Base-by-base conservation (phyloP, 2,329 filamentous ascomycete genomes). In the Aureobasidium vineae region DNA sequence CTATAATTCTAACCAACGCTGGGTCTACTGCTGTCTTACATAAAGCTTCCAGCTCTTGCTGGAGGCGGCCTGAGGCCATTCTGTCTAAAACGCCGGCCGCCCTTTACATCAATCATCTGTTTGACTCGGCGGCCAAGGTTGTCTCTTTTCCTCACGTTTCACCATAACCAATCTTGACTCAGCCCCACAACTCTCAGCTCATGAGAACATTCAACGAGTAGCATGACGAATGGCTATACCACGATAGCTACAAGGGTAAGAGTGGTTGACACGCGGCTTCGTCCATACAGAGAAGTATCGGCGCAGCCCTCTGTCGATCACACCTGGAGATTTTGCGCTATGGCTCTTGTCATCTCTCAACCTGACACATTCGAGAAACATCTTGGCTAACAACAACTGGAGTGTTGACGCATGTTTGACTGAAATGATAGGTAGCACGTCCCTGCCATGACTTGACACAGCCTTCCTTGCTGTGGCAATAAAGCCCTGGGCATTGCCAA, bases 281-380 rank as follows among this genome's bases (percentile, higher is more conserved):
- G 15, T 36, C 31, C 33, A 33, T 19, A 50, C 45, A 26, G 5
- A 40, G 23, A 40, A 38, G 45, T 63, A 36, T 50, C 45, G 33
- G 21, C 59, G 47, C n/a, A 43, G 31, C 59, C 31, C 21, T 43
- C 2, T 50, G 59, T 63, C 59, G 59, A 63, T 63, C 59, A 28
- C 21, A 38, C 31, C 21, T 28, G 31, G 31, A 28, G 43, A 49
- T 50, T 63, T 13, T 40, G 33, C 59, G 31, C 45, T 50, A 15
- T 19, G 43, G 21, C 15, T 50, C 26, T 38, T 61, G 41, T 47
- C 56, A 60, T 28, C 43, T 49, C 43, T 59, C 40, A 61, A 63
- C 31, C 23, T 63, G 43, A 63, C 50, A 63, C 59, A 63, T 63
- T 49, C 57, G 43, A 49, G 57, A 60, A 60, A 47, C 41, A 60